Base-by-base conservation (phyloP, 2,329 filamentous ascomycete genomes). In the Calonectria honghensis region DNA sequence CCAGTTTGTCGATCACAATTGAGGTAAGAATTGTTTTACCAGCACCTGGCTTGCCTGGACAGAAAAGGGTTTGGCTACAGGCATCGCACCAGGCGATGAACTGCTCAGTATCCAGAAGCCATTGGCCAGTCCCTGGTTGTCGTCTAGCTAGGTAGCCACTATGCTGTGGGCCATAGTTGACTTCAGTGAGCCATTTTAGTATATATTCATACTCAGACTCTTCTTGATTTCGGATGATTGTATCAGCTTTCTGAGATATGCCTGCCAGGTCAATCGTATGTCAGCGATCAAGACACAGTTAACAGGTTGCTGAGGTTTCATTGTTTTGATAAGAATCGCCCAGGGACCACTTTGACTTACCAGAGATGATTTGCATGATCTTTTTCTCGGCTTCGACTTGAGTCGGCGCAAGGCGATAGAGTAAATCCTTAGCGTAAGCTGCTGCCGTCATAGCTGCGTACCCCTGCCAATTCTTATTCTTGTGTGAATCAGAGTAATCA, bases 401-500 rank as follows among this genome's bases (percentile, higher is more conserved):
- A 5, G 27, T 69, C 0, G 48, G 20, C 6, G 10, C n/a, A 1
- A 74, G 35, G 0, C n/a, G 20, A 4, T 13, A 0, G 3, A 77
- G 59, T 0, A 75, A n/a, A 10, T 75, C 70, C n/a, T 75, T 76
- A 1, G 75, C 50, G n/a, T 72, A 77, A 9, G 61, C 83, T 0
- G 84, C 83, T 0, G 85, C 84, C 0, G 77, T 77, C 1, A 77
- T 78, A 0, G 85, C 84, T 0, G 85, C 85, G 67, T 85, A 86
- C 0, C 37, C 29, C 29, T 85, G 83, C 85, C 84, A 86, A 4
- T 37, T 3, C 0, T 77, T 31, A 2, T 75, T 75, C 52, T 72
- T 77, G 70, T 86, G 84, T 0, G 78, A 80, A 67, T 87, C 85
- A 2, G 83, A 77, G 65, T 86, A 87, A 52, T 85, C 83, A 31